Conservation (phyloP, 805 yeast genomes). For the Metschnikowia dekortorum region DNA sequence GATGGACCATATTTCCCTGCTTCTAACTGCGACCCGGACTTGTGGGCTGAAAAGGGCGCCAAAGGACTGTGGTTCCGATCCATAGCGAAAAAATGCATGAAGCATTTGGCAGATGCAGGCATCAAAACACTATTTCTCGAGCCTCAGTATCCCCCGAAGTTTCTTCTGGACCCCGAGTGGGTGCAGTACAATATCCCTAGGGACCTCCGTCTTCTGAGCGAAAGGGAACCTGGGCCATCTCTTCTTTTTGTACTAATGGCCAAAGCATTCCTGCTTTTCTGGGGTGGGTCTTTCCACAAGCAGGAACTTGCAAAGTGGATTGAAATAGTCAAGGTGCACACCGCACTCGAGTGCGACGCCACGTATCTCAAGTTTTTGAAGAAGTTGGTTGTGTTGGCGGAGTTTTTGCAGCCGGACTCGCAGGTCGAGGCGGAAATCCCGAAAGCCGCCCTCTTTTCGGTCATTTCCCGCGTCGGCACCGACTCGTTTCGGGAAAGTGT, state of each 20-base stretch:
- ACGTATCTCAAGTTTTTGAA: background rate
- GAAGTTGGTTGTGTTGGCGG: background rate
- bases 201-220: background rate
- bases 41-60: background rate
- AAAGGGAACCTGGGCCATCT: background rate
- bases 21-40: constrained; percentile 1
- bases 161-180: background rate
- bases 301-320: constrained; percentile 1
- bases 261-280: background rate
- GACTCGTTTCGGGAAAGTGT: background rate
- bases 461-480: background rate
- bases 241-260: background rate
- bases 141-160: background rate
- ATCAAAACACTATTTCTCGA: background rate
- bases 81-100: background rate
- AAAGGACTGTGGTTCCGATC: background rate
- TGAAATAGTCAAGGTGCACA: background rate
- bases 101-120: background rate
- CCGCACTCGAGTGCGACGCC: background rate
- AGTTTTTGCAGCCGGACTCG: background rate
- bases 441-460: background rate
- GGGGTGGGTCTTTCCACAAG: background rate
- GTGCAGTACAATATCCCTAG: background rate
- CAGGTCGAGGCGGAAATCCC: background rate
- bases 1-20: background rate